Evolutionary conservation across 306 rosid species (phyloP), one percentile per base, ranked within the genome.

Genomic region (Sicyos edulis): DNA sequence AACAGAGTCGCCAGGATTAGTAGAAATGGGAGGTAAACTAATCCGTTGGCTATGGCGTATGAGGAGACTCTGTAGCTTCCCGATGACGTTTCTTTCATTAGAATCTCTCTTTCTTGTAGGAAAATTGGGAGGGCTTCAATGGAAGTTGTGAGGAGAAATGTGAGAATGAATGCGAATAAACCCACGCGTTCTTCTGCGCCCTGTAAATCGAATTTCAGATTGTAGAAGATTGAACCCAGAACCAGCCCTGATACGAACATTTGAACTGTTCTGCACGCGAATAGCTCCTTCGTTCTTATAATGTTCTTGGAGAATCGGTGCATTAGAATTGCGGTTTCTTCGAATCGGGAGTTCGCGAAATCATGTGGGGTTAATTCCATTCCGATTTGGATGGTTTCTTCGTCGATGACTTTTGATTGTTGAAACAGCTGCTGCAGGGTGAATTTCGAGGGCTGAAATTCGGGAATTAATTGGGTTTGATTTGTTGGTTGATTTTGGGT

Each of bases 21-120:
- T 22, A 90, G 92, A 81, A 93, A 93, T 24, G 98, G 98, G 75
- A 90, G 76, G 74, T 90, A 93, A 63, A 93, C 98, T 5, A 93
- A 72, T 54, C 93, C 96, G 72, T 90, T 90, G 32, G 97, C 97
- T 62, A 93, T 86, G 55, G 93, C 89, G 77, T 93, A 93, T 26
- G 98, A 93, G 37, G 97, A 88, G 24, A 93, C 89, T 8, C 98
- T 79, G 80, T 93, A 93, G 83, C 95, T 93, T 62, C 97, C 95
- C 40, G 92, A 72, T 40, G 91, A 88, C 17, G 97, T 93, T 68
- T 93, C 98, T 79, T 84, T 93, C 97, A 90, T 87, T 54, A 93
- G 82, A 81, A 93, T 93, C 79, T 87, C 96, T 75, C 89, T 93
- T 78, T 93, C 98, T 82, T 93, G 97, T 72, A 93, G 79, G 80